Evolutionary conservation across 1,139 yeast species (phyloP), one percentile per base, ranked within the genome.

Genomic region (Diutina siamensis): DNA sequence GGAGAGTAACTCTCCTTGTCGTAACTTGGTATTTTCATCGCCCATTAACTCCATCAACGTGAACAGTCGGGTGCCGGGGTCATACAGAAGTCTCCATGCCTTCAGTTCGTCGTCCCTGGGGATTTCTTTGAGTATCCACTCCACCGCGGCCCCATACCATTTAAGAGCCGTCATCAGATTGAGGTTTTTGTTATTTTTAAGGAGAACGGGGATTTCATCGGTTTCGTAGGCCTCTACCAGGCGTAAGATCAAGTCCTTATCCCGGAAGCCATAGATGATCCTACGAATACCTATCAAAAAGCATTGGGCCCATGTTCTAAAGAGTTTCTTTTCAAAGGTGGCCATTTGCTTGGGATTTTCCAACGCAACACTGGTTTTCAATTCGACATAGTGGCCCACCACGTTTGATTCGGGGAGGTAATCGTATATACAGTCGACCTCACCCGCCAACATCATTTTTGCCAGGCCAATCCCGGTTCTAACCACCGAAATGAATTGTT

Each of bases 241-340:
- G 51, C 73, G 68, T 48, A 94, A 64, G 25, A 72, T 61, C 45
- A 84, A 72, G 40, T 74, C 65, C 27, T 83, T 83, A 58, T 88
- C 95, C 51, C 97, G 72, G 62, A 84, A 92, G 0, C 97, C 99
- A 57, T 86, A 85, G 1, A 85, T 75, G 3, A 92, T 72, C 50
- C 76, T 76, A 10, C 83, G 80, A 17, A 89, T 74, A 3, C 98
- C 98, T 46, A 87, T 71, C 38, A 94, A 65, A 60, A 89, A 94
- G 51, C 95, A 82, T 64, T 89, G 97, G 2, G 95, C 88, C 99
- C 99, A 94, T 0, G 94, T 74, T 50, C 71, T 76, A 59, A 82
- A 76, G 41, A 89, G 62, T 59, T 80, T 88, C 60, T 62, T 74
- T 58, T 89, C 96, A 57, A 89, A 88, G 5, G 64, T 70, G 31